phyloP scores from a whole-genome alignment of 805 yeast genomes.

The Scheffersomyces ergatensis region DNA sequence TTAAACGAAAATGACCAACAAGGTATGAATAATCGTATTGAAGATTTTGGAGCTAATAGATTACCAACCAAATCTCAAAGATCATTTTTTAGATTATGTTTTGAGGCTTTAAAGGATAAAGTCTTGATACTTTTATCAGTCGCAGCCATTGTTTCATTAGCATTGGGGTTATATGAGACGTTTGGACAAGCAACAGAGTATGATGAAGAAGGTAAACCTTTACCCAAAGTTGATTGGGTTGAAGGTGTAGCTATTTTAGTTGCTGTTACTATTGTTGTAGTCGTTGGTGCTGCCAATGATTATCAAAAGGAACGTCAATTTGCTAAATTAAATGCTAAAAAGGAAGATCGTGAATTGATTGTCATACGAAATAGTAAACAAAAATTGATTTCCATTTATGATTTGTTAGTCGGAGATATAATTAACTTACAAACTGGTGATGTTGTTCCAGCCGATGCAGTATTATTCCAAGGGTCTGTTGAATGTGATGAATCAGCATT shows the following conservation, averaged over 20 bases:
- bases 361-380: slow-evolving; percentile 75
- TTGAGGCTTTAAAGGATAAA: slow-evolving; percentile 87
- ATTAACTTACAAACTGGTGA: slow-evolving; percentile 89
- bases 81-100: slow-evolving; percentile 64
- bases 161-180: slow-evolving; percentile 88
- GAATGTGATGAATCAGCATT: slow-evolving; percentile 91
- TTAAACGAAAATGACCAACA: slow-evolving; percentile 31
- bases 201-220: slow-evolving; percentile 72
- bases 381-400: slow-evolving; percentile 64
- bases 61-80: slow-evolving; percentile 74
- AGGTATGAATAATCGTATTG: slow-evolving; percentile 33
- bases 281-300: slow-evolving; percentile 95
- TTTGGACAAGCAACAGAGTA: slow-evolving; percentile 78
- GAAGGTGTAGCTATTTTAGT: slow-evolving; percentile 97
- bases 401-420: slow-evolving; percentile 84
- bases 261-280: slow-evolving; percentile 85
- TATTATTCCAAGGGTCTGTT: slow-evolving; percentile 69
- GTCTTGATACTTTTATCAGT: slow-evolving; percentile 77
- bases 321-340: slow-evolving; percentile 80
- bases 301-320: slow-evolving; percentile 95
- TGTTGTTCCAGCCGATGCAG: slow-evolving; percentile 84
- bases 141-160: slow-evolving; percentile 87
- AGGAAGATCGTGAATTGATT: slow-evolving; percentile 76
- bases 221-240: slow-evolving; percentile 94
- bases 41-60: slow-evolving; percentile 64